phyloP scores from a whole-genome alignment of 257 asterid genomes.

The Lantana camara region DNA sequence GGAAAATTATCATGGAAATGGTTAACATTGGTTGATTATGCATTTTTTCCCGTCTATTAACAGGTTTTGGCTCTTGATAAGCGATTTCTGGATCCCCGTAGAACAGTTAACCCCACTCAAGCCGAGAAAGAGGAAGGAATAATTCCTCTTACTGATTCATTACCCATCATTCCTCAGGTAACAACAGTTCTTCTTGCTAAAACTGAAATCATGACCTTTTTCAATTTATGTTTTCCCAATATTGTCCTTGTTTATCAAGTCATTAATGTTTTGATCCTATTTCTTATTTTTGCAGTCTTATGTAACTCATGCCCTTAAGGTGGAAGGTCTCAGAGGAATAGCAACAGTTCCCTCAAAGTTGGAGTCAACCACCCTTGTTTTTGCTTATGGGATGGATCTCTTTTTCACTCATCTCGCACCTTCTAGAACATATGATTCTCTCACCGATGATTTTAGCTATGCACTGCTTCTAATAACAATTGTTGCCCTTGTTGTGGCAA shows the following conservation, averaged over 20 bases:
- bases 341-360: conserved; percentile 81
- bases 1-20: too few species aligned
- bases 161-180: conserved; percentile 97
- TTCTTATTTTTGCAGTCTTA: conserved; percentile 66
- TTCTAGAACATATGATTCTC: conserved; percentile 91
- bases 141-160: conserved; percentile 90
- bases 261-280: conserved; percentile 3
- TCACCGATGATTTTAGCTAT: conserved; percentile 95
- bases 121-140: conserved; percentile 99
- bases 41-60: conserved; percentile 20
- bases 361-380: conserved; percentile 94
- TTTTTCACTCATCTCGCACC: conserved; percentile 93
- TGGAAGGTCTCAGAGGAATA: conserved; percentile 89
- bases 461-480: conserved; percentile 87
- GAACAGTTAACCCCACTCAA: conserved; percentile 85
- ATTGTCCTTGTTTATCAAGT: not conserved
- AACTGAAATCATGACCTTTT: not conserved
- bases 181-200: conserved; percentile 20
- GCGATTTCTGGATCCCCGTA: conserved; percentile 90
- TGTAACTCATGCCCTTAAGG: conserved; percentile 83
- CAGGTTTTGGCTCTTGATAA: conserved; percentile 99
- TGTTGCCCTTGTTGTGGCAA: conserved; percentile 76
- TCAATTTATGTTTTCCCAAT: not conserved
- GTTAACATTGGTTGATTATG: conserved; percentile 16
- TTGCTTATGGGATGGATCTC: conserved; percentile 88